Conservation (phyloP, 2,329 filamentous ascomycete species). For the Aspergillus pseudotamarii region DNA sequence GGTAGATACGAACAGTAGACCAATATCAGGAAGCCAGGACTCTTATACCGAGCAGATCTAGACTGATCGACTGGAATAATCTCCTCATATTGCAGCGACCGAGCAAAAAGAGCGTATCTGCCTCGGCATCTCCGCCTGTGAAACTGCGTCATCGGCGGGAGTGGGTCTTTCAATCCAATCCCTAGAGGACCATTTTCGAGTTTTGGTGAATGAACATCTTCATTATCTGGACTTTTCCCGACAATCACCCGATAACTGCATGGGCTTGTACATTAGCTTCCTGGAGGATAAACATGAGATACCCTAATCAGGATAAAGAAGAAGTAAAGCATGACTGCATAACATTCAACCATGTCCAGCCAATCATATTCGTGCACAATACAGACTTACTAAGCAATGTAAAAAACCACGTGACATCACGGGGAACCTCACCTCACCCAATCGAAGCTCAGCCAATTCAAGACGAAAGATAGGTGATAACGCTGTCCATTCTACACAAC, state of each 20-base stretch:
- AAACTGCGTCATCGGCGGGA: slow-evolving; percentile 7
- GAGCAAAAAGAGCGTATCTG: not conserved
- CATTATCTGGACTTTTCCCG: not conserved
- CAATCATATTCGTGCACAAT: not conserved
- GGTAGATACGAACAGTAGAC: not conserved
- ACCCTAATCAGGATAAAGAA: not conserved
- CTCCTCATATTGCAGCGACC: not conserved
- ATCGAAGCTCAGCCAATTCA: slow-evolving; percentile 3
- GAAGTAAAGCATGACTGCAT: not conserved
- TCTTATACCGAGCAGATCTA: not conserved
- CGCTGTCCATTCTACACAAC: slow-evolving; percentile 6
- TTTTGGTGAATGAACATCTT: not conserved
- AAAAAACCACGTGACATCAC: slow-evolving; percentile 3
- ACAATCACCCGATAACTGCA: not conserved
- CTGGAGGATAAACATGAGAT: not conserved
- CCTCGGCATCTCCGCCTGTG: slow-evolving; percentile 6
- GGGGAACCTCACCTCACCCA: slow-evolving; percentile 10
- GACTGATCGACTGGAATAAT: not conserved
- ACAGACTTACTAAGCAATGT: not conserved
- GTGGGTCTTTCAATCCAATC: not conserved
- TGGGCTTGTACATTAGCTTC: not conserved
- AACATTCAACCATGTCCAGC: not conserved
- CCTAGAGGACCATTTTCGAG: not conserved
- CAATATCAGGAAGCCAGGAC: not conserved
- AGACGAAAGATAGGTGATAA: slow-evolving; percentile 1